Evolutionary conservation across 148 eudicot genomes (phyloP).

Genomic region (Rheum nobile): DNA sequence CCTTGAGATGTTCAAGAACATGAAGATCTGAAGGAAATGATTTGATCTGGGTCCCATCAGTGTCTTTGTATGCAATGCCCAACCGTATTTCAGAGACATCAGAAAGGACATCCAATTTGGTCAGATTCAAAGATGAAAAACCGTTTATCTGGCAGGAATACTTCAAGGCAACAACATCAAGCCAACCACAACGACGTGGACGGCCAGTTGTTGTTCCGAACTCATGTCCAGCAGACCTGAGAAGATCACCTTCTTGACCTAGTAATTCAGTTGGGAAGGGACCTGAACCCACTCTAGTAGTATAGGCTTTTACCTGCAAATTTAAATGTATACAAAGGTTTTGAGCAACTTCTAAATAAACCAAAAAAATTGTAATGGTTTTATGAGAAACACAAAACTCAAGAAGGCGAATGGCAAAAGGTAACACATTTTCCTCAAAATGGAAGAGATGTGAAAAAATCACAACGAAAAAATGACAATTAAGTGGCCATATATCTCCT

Average conservation of each 20-base stretch:
- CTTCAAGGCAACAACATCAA: slow-evolving; percentile 77
- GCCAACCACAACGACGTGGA: slow-evolving; percentile 99
- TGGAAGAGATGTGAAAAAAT: no score
- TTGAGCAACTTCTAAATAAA: no score
- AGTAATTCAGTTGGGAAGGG: slow-evolving; percentile 87
- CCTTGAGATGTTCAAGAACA: slow-evolving; percentile 68
- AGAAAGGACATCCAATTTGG: slow-evolving; percentile 87
- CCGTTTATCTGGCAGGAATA: slow-evolving; percentile 82
- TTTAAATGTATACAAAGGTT: not conserved
- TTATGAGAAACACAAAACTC: no score
- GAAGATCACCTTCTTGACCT: slow-evolving; percentile 74
- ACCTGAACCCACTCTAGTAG: slow-evolving; percentile 96
- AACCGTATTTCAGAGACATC: slow-evolving; percentile 70
- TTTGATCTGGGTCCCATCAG: slow-evolving; percentile 49
- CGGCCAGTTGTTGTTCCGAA: slow-evolving; percentile 93
- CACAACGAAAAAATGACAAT: no score
- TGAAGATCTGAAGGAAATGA: slow-evolving; percentile 79
- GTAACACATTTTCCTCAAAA: no score
- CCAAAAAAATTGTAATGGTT: no score
- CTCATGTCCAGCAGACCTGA: slow-evolving; percentile 90
- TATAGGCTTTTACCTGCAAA: slow-evolving; percentile 88
- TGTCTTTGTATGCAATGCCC: slow-evolving; percentile 64
- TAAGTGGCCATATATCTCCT: no score
- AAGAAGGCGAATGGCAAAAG: no score
- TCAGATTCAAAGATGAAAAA: slow-evolving; percentile 77